Evolutionary conservation across 2,329 filamentous ascomycete species (phyloP).

Genomic region (Atkinsonella texensis): DNA sequence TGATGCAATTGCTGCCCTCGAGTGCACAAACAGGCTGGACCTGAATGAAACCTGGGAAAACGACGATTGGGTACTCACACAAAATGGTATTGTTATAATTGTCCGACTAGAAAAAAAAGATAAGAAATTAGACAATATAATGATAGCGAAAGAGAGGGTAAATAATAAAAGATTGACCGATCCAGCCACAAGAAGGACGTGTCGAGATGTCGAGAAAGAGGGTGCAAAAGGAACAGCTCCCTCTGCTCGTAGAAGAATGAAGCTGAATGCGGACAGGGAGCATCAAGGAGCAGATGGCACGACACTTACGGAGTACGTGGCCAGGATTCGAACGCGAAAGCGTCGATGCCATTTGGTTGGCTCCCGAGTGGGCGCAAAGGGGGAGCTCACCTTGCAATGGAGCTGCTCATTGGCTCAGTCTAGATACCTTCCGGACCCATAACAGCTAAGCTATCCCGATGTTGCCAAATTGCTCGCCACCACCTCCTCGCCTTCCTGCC

Average conservation of each 20-base stretch:
- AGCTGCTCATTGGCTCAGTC: not conserved
- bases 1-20: not conserved
- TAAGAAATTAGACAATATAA: not conserved
- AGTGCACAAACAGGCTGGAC: not conserved
- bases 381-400: not conserved
- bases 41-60: not conserved
- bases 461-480: no score
- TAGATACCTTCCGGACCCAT: not conserved
- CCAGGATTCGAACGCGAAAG: not conserved
- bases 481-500: no score
- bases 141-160: conserved; percentile 3
- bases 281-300: not conserved
- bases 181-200: not conserved
- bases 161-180: conserved; percentile 5
- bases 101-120: conserved; percentile 7
- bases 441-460: not conserved
- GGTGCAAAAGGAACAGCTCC: conserved; percentile 1
- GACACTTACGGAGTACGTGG: not conserved
- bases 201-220: conserved; percentile 1
- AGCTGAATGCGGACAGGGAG: conserved; percentile 1
- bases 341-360: not conserved
- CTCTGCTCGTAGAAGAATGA: conserved; percentile 3
- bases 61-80: conserved; percentile 1
- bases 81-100: not conserved
- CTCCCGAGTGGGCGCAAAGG: not conserved